These are phyloP conservation scores for Rhizoctonia solani DNA, from an alignment of 1,284 basidiomycete species.

Conservation along the genomic window DNA sequence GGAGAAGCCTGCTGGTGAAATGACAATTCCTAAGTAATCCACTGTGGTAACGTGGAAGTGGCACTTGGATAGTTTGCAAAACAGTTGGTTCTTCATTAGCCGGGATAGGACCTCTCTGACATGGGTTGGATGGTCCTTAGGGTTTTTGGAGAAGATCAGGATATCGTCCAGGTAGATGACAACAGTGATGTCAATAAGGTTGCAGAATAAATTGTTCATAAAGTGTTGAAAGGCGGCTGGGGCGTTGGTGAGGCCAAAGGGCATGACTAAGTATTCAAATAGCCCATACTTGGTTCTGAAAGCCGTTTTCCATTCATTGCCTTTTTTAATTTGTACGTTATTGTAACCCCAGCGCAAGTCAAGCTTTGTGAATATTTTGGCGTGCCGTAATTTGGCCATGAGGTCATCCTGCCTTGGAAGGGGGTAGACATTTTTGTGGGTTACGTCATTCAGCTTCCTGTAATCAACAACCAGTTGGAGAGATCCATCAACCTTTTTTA, in stretches of 20 bases:
- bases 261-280: slow-evolving; percentile 34
- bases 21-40: slow-evolving; percentile 39
- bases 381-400: background rate
- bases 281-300: slow-evolving; percentile 13
- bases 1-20: background rate
- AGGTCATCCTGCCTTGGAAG: slow-evolving; percentile 20
- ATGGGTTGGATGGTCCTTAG: background rate
- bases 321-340: background rate
- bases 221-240: slow-evolving; percentile 29
- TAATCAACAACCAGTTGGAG: slow-evolving; percentile 11
- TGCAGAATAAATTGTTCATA: slow-evolving; percentile 27
- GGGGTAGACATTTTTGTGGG: slow-evolving; percentile 3
- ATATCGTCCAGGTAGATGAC: slow-evolving; percentile 36
- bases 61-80: background rate
- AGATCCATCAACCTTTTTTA: slow-evolving; percentile 12
- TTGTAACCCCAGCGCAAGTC: slow-evolving; percentile 20
- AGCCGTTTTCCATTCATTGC: slow-evolving; percentile 33
- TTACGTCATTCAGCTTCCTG: slow-evolving; percentile 17
- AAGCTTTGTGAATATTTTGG: slow-evolving; percentile 22
- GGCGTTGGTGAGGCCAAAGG: slow-evolving; percentile 20
- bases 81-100: background rate
- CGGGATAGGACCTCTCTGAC: slow-evolving; percentile 18
- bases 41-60: slow-evolving; percentile 41
- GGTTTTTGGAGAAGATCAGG: slow-evolving; percentile 15
- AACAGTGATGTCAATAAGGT: slow-evolving; percentile 25